A percentile compares a stretch with the other conserved stretches of the same genome.
Evolutionary conservation across 371 early-diverging fungal species (phyloP).

Genomic region (Mortierella sp.): DNA sequence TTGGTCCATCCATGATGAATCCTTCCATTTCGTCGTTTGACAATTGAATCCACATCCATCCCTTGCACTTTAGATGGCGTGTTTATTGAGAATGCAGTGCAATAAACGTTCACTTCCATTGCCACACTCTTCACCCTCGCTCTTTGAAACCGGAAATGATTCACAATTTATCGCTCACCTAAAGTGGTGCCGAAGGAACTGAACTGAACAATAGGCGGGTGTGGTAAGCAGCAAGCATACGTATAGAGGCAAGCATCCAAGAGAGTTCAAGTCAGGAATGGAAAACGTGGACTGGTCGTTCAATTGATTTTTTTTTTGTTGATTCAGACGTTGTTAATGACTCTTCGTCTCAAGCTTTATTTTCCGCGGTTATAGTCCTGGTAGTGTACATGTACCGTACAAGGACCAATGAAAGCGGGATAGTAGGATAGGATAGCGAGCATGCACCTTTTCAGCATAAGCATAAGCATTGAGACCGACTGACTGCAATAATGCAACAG

Average conservation of each 20-base stretch:
- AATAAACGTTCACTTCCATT: background rate
- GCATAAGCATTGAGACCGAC: no score
- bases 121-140: background rate
- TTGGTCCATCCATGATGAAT: no score
- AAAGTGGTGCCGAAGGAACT: background rate
- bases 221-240: constrained; percentile 1
- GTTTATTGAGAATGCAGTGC: background rate
- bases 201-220: background rate
- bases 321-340: background rate
- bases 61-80: background rate
- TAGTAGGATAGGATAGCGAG: background rate
- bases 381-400: no score
- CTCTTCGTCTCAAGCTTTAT: no score
- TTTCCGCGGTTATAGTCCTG: no score
- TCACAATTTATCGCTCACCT: background rate
- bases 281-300: background rate
- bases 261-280: background rate
- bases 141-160: background rate
- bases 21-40: background rate
- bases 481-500: no score
- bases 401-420: constrained; percentile 13
- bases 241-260: background rate
- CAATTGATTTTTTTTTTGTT: background rate
- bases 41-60: background rate
- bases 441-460: background rate